A percentile compares a stretch with the other conserved stretches of the same genome.
Conservation (phyloP, 1,284 basidiomycete species). For the Ustilago tritici region DNA sequence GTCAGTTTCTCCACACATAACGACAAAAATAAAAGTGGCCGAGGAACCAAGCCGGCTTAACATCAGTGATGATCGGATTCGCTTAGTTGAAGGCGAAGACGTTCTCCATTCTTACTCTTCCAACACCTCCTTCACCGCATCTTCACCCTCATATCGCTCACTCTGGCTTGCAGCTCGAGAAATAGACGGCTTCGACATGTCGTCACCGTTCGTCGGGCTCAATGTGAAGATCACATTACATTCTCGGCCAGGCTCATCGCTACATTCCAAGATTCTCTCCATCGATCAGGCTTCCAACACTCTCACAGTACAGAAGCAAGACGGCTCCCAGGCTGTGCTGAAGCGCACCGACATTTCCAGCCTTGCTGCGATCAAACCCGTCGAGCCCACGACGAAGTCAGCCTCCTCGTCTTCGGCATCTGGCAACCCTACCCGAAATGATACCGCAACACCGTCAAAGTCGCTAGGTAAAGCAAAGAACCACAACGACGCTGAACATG, state of each 20-base stretch:
- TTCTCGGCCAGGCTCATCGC: conserved; percentile 22
- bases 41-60: neutral
- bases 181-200: conserved; percentile 18
- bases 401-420: conserved; percentile 4
- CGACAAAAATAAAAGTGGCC: conserved; percentile 6
- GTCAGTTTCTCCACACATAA: conserved; percentile 2
- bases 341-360: conserved; percentile 45
- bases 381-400: neutral
- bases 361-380: conserved; percentile 30
- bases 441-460: conserved; percentile 16
- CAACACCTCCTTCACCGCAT: neutral
- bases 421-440: neutral
- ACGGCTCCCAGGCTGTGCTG: conserved; percentile 32
- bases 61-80: neutral
- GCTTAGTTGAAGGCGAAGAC: conserved; percentile 1
- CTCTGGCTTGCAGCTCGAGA: neutral
- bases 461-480: conserved; percentile 19
- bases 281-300: conserved; percentile 47
- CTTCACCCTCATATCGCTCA: neutral
- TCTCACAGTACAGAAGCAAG: conserved; percentile 46
- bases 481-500: conserved; percentile 7
- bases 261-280: conserved; percentile 45
- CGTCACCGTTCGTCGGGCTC: conserved; percentile 47
- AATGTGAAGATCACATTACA: conserved; percentile 46
- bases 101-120: neutral